phyloP scores from a whole-genome alignment of 2,329 filamentous ascomycete species.

The Colletotrichum chrysophilum region DNA sequence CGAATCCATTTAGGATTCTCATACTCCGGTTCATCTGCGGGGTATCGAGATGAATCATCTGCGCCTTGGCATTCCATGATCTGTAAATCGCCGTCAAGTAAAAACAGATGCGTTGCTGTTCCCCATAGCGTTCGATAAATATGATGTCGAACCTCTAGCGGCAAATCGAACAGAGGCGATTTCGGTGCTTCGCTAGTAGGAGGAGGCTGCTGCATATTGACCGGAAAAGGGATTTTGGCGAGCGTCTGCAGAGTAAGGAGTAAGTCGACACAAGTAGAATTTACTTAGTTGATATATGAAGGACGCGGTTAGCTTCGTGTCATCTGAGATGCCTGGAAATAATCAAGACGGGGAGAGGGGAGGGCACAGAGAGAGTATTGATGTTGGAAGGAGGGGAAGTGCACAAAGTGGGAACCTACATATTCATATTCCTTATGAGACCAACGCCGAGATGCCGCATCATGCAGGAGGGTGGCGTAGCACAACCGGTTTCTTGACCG shows the following conservation, averaged over 20 bases:
- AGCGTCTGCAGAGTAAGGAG: too few species aligned
- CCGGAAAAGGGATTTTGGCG: too few species aligned
- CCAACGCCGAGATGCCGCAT: background rate
- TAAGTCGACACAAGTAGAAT: too few species aligned
- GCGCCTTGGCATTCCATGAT: background rate
- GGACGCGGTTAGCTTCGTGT: rapidly evolving
- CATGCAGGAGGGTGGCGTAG: background rate
- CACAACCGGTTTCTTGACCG: background rate
- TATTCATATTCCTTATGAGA: background rate
- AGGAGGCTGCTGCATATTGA: background rate
- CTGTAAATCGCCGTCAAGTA: background rate
- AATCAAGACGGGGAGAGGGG: background rate
- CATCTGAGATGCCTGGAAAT: background rate
- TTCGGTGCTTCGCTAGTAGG: rapidly evolving
- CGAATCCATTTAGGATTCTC: background rate
- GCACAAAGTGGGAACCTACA: background rate
- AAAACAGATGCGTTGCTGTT: background rate
- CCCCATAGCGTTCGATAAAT: background rate
- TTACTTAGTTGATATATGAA: rapidly evolving
- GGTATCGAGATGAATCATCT: background rate
- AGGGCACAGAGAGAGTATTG: background rate
- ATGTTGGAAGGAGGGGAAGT: background rate
- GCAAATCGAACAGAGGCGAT: background rate
- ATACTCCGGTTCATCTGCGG: background rate
- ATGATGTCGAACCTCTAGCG: background rate